Evolutionary conservation across 768 basidiomycete species (phyloP).

Genomic region (Amanita phalloides): DNA sequence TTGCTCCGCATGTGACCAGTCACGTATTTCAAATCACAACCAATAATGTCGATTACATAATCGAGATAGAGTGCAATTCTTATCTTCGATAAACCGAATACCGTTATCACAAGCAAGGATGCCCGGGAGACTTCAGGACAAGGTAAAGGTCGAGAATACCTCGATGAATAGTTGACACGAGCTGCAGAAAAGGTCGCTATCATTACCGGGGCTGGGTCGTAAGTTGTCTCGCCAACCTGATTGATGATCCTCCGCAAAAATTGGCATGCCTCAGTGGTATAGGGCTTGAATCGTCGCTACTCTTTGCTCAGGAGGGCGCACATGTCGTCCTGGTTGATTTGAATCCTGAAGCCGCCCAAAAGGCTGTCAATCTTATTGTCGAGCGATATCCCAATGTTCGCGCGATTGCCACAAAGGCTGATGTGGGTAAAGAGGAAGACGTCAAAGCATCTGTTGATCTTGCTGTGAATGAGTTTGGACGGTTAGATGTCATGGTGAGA

Average conservation of each 20-base stretch:
- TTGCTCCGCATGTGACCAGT: not conserved
- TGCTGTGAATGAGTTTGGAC: conserved; percentile 80
- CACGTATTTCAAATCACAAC: not conserved
- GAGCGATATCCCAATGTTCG: conserved; percentile 60
- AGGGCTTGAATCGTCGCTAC: conserved; percentile 88
- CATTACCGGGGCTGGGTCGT: conserved; percentile 87
- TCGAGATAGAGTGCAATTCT: too few relatives aligned
- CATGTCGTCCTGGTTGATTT: conserved; percentile 84
- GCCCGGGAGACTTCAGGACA: conserved; percentile 60
- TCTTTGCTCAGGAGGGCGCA: conserved; percentile 95
- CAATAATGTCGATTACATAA: too few relatives aligned
- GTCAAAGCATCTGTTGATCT: conserved; percentile 73
- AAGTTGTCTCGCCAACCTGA: conserved; percentile 20
- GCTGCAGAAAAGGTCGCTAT: conserved; percentile 46
- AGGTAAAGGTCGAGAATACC: conserved; percentile 24
- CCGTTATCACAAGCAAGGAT: conserved; percentile 20
- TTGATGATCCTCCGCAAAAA: conserved; percentile 10
- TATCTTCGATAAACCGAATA: not conserved
- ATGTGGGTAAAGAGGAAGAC: conserved; percentile 85
- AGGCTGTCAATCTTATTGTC: conserved; percentile 50
- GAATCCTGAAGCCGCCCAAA: conserved; percentile 65
- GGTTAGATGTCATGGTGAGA: conserved; percentile 88
- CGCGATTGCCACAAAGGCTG: conserved; percentile 61
- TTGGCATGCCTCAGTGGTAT: conserved; percentile 58
- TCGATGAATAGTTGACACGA: not conserved